Evolutionary conservation across 371 early-diverging fungal species (phyloP).

Genomic region (Mucor racemosus): DNA sequence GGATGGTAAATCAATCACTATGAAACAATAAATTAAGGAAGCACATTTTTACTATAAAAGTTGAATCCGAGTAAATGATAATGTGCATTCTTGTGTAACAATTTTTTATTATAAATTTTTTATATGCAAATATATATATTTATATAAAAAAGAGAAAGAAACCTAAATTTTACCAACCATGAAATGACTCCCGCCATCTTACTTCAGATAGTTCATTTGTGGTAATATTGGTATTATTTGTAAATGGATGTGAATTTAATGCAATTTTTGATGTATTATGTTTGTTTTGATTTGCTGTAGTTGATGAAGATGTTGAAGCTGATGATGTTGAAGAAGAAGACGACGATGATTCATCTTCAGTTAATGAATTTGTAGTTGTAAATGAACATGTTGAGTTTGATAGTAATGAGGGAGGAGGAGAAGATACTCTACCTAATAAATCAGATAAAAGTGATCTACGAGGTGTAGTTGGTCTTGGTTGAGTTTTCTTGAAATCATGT

Average conservation of each 20-base stretch:
- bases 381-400: constrained; percentile 26
- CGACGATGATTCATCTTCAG: not conserved
- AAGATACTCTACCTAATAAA: constrained; percentile 20
- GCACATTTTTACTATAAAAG: constrained; percentile 1
- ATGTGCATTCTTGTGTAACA: not conserved
- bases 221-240: not conserved
- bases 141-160: not conserved
- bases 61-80: constrained; percentile 2
- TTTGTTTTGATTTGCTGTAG: not conserved
- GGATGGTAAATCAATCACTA: constrained; percentile 41
- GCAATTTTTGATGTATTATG: not conserved
- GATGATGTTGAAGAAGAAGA: not conserved
- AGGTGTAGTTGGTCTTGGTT: constrained; percentile 26
- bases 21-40: not conserved
- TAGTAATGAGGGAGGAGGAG: constrained; percentile 18
- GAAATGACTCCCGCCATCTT: constrained; percentile 23
- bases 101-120: constrained; percentile 6
- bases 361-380: constrained; percentile 6
- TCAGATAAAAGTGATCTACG: constrained; percentile 33
- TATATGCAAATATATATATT: too few species aligned
- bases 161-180: constrained; percentile 19
- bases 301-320: constrained; percentile 1
- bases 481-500: constrained; percentile 24
- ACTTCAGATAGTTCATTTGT: not conserved
- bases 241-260: not conserved